phyloP scores from a whole-genome alignment of 2,329 filamentous ascomycete genomes.

The Pseudogymnoascus sp. region DNA sequence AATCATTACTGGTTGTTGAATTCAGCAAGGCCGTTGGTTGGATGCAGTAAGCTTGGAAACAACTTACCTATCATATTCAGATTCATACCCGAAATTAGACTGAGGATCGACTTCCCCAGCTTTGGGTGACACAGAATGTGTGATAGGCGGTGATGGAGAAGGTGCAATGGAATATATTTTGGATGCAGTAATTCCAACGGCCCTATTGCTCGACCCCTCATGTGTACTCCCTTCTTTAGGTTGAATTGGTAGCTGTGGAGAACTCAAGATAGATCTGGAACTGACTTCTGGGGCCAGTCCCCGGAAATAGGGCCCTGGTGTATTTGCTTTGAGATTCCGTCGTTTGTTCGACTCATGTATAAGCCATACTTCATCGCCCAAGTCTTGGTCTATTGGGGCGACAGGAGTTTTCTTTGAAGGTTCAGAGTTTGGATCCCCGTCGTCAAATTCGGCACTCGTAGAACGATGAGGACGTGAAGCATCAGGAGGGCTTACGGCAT shows the following conservation, averaged over 20 bases:
- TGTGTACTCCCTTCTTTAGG: neutral
- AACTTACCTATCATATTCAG: neutral
- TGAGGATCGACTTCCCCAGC: neutral
- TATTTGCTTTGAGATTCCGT: neutral
- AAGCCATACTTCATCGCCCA: neutral
- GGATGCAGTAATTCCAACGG: neutral
- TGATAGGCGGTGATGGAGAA: neutral
- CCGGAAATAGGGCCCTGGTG: neutral
- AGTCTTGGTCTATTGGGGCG: neutral
- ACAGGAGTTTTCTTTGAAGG: neutral
- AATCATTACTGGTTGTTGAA: neutral
- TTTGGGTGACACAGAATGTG: neutral
- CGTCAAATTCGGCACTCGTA: neutral
- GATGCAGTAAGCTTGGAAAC: neutral
- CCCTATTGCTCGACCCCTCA: neutral
- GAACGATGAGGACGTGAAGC: neutral
- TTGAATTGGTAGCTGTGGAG: neutral
- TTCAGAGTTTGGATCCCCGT: neutral
- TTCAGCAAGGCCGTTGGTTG: neutral
- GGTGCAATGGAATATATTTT: neutral
- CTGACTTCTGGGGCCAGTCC: neutral
- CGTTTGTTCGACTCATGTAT: neutral
- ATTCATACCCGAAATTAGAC: neutral
- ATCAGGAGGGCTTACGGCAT: too few relatives aligned
- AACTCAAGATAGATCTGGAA: neutral